phyloP scores from a whole-genome alignment of 345 rosid species.

The Gossypium turneri region DNA sequence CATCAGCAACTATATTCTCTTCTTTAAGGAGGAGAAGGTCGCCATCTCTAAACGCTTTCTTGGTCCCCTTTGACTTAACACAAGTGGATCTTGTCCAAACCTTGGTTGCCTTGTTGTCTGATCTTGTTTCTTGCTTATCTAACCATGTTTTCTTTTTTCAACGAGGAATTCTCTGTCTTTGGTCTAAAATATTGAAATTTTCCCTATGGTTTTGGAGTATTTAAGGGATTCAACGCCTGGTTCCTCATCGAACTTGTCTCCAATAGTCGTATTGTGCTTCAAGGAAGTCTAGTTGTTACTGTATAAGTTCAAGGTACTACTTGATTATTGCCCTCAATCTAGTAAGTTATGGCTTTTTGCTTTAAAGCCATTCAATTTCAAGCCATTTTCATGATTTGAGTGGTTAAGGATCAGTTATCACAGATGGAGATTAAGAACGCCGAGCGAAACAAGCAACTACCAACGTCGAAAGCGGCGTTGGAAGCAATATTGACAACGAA shows the following conservation, averaged over 20 bases:
- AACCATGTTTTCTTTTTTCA: conserved; percentile 48
- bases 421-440: conserved; percentile 64
- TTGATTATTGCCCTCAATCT: conserved; percentile 71
- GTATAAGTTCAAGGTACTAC: conserved; percentile 75
- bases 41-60: conserved; percentile 68
- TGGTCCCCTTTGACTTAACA: conserved; percentile 77
- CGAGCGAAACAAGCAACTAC: conserved; percentile 51
- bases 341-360: conserved; percentile 85
- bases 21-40: conserved; percentile 73
- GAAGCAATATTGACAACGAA: conserved; percentile 66
- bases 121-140: conserved; percentile 49
- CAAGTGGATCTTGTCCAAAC: conserved; percentile 61
- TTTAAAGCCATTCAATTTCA: conserved; percentile 72
- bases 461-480: conserved; percentile 78
- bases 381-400: conserved; percentile 88
- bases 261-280: conserved; percentile 57
- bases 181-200: conserved; percentile 64
- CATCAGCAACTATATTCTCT: conserved; percentile 74
- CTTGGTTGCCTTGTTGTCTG: conserved; percentile 53
- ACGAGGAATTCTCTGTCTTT: conserved; percentile 66
- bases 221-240: conserved; percentile 42
- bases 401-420: conserved; percentile 71
- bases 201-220: conserved; percentile 57
- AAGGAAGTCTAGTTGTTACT: conserved; percentile 82
- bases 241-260: conserved; percentile 28